phyloP scores from a whole-genome alignment of 257 asterid genomes.

The Orobanche coerulescens region DNA sequence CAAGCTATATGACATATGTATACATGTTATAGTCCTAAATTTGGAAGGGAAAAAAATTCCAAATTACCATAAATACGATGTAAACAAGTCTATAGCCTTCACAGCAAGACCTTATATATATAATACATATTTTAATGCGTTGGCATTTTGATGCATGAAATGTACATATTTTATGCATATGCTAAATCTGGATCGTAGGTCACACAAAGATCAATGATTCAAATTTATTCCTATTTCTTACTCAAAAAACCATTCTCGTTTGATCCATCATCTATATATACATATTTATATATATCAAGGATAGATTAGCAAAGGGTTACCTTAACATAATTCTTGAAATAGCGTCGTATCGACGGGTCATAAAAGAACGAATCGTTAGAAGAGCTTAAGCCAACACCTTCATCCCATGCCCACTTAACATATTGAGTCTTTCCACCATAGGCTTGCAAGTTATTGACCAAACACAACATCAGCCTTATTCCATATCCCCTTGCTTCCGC shows the following conservation, averaged over 20 bases:
- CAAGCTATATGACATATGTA: constrained; percentile 21
- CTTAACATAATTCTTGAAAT: constrained; percentile 83
- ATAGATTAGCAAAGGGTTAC: constrained; percentile 29
- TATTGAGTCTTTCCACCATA: constrained; percentile 95
- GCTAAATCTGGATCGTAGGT: too few species aligned
- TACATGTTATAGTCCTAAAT: constrained; percentile 20
- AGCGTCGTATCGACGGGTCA: constrained; percentile 83
- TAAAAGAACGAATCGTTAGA: constrained; percentile 96
- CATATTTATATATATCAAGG: too few species aligned
- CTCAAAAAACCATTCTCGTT: too few species aligned
- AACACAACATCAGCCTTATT: constrained; percentile 62
- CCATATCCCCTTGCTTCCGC: constrained; percentile 77
- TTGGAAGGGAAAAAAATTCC: constrained; percentile 22
- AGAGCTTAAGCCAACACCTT: constrained; percentile 86
- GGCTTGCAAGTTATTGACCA: constrained; percentile 94
- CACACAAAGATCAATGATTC: too few species aligned
- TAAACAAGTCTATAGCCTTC: constrained; percentile 1
- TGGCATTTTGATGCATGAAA: too few species aligned
- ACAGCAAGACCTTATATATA: constrained; percentile 18
- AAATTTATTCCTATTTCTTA: too few species aligned
- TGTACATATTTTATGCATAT: too few species aligned
- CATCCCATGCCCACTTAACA: constrained; percentile 99
- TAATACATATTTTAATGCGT: too few species aligned
- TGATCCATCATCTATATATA: too few species aligned
- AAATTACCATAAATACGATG: neutral